Percentiles rank a stretch among this genome's conserved stretches.
Evolutionary conservation across 2,329 filamentous ascomycete species (phyloP).

Genomic region (Monilinia fructigena): DNA sequence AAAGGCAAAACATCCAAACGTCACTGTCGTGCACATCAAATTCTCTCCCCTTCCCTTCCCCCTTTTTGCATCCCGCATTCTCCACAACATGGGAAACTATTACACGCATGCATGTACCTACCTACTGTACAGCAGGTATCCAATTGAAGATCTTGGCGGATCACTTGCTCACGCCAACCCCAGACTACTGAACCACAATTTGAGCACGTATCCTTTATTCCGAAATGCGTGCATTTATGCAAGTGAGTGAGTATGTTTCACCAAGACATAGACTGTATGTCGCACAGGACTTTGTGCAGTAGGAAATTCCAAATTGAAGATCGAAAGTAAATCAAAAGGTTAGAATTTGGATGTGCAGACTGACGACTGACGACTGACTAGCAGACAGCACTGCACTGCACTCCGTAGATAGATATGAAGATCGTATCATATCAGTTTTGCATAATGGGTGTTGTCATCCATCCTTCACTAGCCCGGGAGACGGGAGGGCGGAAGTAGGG

Average conservation of each 20-base stretch:
- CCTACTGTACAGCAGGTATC: no score
- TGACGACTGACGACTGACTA: no score
- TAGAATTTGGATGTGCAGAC: no score
- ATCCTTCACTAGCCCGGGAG: not conserved
- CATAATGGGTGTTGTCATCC: not conserved
- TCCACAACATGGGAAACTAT: not conserved
- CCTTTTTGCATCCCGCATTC: constrained; percentile 4
- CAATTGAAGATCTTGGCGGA: constrained; percentile 5
- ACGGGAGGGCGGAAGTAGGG: not conserved
- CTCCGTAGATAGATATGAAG: not conserved
- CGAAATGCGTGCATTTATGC: constrained; percentile 8
- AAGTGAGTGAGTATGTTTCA: constrained; percentile 11
- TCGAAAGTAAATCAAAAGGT: not conserved
- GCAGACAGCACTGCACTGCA: no score
- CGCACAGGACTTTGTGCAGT: not conserved
- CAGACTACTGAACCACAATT: not conserved
- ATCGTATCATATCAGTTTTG: not conserved
- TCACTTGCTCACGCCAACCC: constrained; percentile 18
- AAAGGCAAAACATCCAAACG: not conserved
- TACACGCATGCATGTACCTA: constrained; percentile 1
- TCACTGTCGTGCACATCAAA: constrained; percentile 12
- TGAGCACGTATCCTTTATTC: constrained; percentile 2
- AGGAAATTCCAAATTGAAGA: not conserved
- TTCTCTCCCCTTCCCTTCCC: not conserved
- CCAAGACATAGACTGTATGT: not conserved